A percentile compares a stretch with the other conserved stretches of the same genome.
These are phyloP conservation scores for Globisporangium mamillatum DNA, from an alignment of 352 stramenopile species.

Conservation along the genomic window DNA sequence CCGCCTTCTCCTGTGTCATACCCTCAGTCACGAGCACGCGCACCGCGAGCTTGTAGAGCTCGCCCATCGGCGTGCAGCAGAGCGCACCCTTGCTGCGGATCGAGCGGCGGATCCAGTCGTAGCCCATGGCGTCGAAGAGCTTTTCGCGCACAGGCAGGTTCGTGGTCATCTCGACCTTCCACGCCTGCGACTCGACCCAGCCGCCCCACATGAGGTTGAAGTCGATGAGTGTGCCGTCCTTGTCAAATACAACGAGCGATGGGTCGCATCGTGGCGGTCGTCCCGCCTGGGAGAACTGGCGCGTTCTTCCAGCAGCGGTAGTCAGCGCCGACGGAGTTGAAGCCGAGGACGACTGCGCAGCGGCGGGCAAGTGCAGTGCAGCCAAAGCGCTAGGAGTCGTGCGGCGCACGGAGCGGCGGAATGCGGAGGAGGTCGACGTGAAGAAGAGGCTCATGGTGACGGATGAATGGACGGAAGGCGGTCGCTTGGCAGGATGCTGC, in stretches of 20 bases:
- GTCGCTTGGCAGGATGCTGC: background rate
- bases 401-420: slow-evolving; percentile 5
- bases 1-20: slow-evolving; percentile 54
- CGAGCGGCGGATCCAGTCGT: slow-evolving; percentile 79
- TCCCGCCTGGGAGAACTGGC: slow-evolving; percentile 12
- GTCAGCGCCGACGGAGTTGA: background rate
- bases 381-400: slow-evolving; percentile 5
- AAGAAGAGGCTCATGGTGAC: slow-evolving; percentile 7
- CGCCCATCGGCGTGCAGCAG: slow-evolving; percentile 82
- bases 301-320: background rate
- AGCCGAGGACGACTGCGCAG: background rate
- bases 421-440: slow-evolving; percentile 10
- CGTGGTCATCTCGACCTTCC: slow-evolving; percentile 85
- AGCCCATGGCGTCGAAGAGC: slow-evolving; percentile 85
- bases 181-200: slow-evolving; percentile 84
- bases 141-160: slow-evolving; percentile 73
- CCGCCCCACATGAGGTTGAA: slow-evolving; percentile 90
- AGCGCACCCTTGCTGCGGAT: slow-evolving; percentile 82
- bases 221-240: slow-evolving; percentile 89
- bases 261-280: slow-evolving; percentile 39
- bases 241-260: slow-evolving; percentile 86
- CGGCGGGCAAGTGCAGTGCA: background rate
- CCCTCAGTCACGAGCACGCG: slow-evolving; percentile 73
- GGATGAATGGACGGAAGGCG: slow-evolving; percentile 5
- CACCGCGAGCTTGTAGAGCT: slow-evolving; percentile 81